Evolutionary conservation across 768 basidiomycete genomes (phyloP), one percentile per base, ranked within the genome.

Genomic region (Macrolepiota dolichaula): DNA sequence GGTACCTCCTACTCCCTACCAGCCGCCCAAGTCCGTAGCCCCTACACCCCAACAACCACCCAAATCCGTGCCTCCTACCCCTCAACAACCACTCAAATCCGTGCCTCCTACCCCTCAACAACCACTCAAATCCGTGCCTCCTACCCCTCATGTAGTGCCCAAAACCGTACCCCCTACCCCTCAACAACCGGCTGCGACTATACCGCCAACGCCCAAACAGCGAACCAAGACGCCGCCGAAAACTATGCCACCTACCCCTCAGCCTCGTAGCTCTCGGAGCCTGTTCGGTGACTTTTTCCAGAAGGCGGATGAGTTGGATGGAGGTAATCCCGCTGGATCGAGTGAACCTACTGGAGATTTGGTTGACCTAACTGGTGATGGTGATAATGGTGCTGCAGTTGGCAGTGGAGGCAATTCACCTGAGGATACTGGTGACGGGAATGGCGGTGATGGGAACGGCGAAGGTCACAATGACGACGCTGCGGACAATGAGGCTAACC

Each of bases 41-140:
- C 55, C 55, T 47, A 46, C 42, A 35, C 55, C 55, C 9, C 47
- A 57, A 2, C 56, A n/a, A n/a, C n/a, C n/a, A 46, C n/a, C 40
- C 10, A 42, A 42, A 11, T 2, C 2, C 40, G 54, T 42, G n/a
- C 54, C 54, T 17, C 40, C 54, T 27, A 57, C 56, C 37, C 56
- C 54, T 19, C 37, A 27, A 35, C 40, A 27, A 24, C 38, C 22
- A 15, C 9, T 37, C 32, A 25, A 47, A 27, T 24, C 40, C 2
- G 15, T 56, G 6, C 40, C 42, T 29, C 55, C 55, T 47, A 46
- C 42, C 35, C 55, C 55, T n/a, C 40, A 19, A 0, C 40, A 2
- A 9, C 40, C 12, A 46, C 17, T 15, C 12, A 19, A 56, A 13
- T 9, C 42, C 4, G 40, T 56, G 13, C 40, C 42, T 1, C 25